Base-by-base conservation (phyloP, 306 rosid genomes). In the Chamaecrista fasciculata region DNA sequence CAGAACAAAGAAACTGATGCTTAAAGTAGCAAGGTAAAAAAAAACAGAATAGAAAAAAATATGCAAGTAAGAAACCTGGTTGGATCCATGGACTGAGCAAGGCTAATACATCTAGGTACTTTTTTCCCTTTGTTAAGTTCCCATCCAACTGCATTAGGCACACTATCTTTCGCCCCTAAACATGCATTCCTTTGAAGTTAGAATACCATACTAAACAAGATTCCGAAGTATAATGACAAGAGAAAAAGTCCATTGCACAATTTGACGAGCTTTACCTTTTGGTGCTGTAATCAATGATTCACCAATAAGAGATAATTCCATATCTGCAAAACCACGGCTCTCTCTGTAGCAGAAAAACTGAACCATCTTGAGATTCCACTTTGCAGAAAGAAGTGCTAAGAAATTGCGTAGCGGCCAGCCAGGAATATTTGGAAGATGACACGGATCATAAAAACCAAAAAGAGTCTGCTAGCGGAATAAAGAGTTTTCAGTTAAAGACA, bases 371-470 rank as follows among this genome's bases (percentile, higher is more conserved):
- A 94, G 85, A 81, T 85, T 84, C 97, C 97, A 94, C 75, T 87
- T 85, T 23, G 83, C 79, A 75, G 78, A 78, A 69, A 83, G 83
- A 67, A 94, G 87, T 11, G 97, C 92, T 83, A 94, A 86, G 79
- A 85, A 79, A 89, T 94, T 94, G 77, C 98, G 90, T 29, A 94
- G 95, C 33, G 97, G 97, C 98, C 98, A 94, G 26, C 98, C 97
- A 1, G 98, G 97, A 84, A 80, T 88, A 52, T 80, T 83, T 62
- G 87, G 92, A 70, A 88, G 95, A 85, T 94, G 95, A 74, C 92
- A 94, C 29, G 96, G 98, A 65, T 94, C 98, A 23, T 90, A 94
- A 84, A 94, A 94, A n/a, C 97, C 98, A 63, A 94, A 94, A 16
- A 94, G 82, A 42, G 82, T 72, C 98, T 94, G 96, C 77, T 66